These are phyloP conservation scores for Rubia peregrina DNA, from an alignment of 305 asterid genomes.

Conservation along the genomic window DNA sequence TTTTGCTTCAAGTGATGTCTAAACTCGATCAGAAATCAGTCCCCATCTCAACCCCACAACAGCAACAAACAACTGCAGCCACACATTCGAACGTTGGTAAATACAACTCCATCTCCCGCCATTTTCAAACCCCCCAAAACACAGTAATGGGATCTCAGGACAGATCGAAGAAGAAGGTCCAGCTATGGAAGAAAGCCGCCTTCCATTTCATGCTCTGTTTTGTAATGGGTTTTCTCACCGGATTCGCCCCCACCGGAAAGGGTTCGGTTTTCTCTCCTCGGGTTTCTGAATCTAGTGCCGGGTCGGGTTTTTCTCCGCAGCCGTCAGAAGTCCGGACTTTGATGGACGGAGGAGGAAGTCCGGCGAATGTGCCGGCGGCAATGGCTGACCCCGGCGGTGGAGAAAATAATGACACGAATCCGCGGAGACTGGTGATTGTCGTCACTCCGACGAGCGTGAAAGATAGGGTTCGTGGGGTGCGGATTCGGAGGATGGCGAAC, in stretches of 20 bases:
- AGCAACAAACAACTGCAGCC: constrained; percentile 13
- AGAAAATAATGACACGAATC: constrained; percentile 13
- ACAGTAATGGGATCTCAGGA: constrained; percentile 50
- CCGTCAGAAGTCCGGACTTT: constrained; percentile 33
- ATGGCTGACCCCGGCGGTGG: not conserved
- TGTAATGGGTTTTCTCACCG: constrained; percentile 81
- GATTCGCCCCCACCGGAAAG: constrained; percentile 64
- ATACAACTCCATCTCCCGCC: constrained; percentile 21
- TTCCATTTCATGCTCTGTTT: constrained; percentile 69
- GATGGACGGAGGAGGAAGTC: constrained; percentile 19
- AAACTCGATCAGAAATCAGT: constrained; percentile 15
- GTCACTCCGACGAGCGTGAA: constrained; percentile 58
- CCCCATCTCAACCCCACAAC: constrained; percentile 5
- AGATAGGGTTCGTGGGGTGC: constrained; percentile 31
- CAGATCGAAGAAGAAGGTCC: constrained; percentile 70
- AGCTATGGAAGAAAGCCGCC: constrained; percentile 69
- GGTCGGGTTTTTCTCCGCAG: constrained; percentile 34
- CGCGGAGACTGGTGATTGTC: constrained; percentile 42
- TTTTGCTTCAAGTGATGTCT: constrained; percentile 39
- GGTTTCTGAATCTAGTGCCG: constrained; percentile 17
- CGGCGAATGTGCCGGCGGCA: constrained; percentile 18
- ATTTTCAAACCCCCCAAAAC: constrained; percentile 13
- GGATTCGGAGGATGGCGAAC: constrained; percentile 53
- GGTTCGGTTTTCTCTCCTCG: constrained; percentile 31
- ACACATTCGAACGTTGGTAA: constrained; percentile 8